Base-by-base conservation (phyloP, 768 basidiomycete genomes). In the Russula ochroleuca region DNA sequence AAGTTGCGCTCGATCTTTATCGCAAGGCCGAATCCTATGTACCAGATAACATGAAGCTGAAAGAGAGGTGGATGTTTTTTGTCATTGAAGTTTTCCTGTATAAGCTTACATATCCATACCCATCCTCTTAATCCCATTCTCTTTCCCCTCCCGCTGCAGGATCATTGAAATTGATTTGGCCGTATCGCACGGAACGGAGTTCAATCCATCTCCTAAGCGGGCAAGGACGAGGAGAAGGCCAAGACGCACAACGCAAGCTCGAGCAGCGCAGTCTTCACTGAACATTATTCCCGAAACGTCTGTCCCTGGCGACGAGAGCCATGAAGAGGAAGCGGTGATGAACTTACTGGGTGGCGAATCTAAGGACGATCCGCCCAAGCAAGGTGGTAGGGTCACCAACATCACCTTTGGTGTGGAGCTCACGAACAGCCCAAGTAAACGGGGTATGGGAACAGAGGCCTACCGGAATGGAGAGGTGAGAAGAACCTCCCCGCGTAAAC, bases 41-140 rank as follows among this genome's bases (percentile, higher is more conserved):
- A 53, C 91, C 92, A n/a, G 87, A 91, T 62, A 93, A 94, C 71
- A 73, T 83, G 75, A 92, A 90, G 73, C 80, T 94, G 54, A 84
- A 86, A 82, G 89, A 90, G 80, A 88, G 92, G 92, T 92, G 81
- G 82, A 85, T 85, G 80, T 80, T 83, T 78, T 87, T 85, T 74
- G 75, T 87, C 74, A 74, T 85, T 72, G 77, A 84, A 74, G 81
- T 86, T 72, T 86, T 85, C 72, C 75, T 85, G 73, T 80, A 80
- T 64, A 58, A 45, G 52, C 59, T 62, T 64, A 62, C 59, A 51
- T 63, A 56, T 57, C 53, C n/a, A 47, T 21, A 47, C 21, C 50
- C 48, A 31, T 47, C 61, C 66, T 68, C 68, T 61, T 67, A 69
- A 72, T 69, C 63, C 68, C 70, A 73, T 64, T 70, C 62, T 64